Conservation (phyloP, 1,284 basidiomycete species). For the Gymnopus androsaceus region DNA sequence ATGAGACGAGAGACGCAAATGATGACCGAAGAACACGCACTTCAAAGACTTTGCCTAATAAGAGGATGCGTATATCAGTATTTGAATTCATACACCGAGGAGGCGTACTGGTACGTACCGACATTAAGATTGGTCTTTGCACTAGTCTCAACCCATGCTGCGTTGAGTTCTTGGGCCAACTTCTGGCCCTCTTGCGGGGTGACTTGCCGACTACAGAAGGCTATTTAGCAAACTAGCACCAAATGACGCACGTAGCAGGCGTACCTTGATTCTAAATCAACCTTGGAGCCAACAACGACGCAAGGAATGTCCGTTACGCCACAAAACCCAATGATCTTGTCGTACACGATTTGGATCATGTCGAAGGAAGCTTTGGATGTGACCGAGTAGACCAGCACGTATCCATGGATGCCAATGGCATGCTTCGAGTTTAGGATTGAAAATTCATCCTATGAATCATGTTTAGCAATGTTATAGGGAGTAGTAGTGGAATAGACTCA, state of each 20-base stretch:
- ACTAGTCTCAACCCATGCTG: slow-evolving; percentile 87
- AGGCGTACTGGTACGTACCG: slow-evolving; percentile 54
- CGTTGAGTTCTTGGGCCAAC: slow-evolving; percentile 72
- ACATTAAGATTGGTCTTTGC: slow-evolving; percentile 84
- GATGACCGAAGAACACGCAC: slow-evolving; percentile 38
- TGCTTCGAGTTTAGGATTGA: slow-evolving; percentile 52
- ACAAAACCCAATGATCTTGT: slow-evolving; percentile 97
- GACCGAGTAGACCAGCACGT: slow-evolving; percentile 86
- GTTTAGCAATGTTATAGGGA: no score
- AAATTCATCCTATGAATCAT: slow-evolving; percentile 48
- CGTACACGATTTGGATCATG: slow-evolving; percentile 94
- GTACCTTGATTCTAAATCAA: slow-evolving; percentile 79
- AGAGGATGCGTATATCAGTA: neutral
- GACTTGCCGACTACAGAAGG: slow-evolving; percentile 69
- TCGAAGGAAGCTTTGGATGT: slow-evolving; percentile 91
- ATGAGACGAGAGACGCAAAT: slow-evolving; percentile 43
- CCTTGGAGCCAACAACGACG: slow-evolving; percentile 95
- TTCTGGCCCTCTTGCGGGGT: slow-evolving; percentile 73
- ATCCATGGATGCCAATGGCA: slow-evolving; percentile 55
- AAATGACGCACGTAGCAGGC: slow-evolving; percentile 23
- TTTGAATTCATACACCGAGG: neutral
- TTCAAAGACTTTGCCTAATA: slow-evolving; percentile 83
- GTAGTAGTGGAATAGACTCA: slow-evolving; percentile 26
- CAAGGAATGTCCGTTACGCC: slow-evolving; percentile 90
- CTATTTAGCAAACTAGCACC: slow-evolving; percentile 16